Evolutionary conservation across 352 stramenopile species (phyloP), one percentile per base, ranked within the genome.

Genomic region (Phytophthora rubi): DNA sequence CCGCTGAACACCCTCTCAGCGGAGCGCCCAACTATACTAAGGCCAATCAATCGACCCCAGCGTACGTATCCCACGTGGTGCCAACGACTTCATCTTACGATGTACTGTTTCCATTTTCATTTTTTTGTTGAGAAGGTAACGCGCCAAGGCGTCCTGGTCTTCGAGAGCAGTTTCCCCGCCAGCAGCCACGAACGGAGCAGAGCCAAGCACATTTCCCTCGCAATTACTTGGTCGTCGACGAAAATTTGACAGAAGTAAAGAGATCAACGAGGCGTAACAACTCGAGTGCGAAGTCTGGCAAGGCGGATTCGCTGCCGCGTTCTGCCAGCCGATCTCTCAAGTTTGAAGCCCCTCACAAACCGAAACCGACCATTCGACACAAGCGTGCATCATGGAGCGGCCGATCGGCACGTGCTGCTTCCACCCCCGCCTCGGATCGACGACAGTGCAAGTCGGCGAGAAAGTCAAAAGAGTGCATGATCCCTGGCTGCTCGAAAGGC

Each of bases 381-480:
- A 76, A 76, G 21, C 81, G 82, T 48, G 54, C 70, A 52, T 90
- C 82, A 9, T 81, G 84, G 62, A 70, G 65, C 23, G 77, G 72
- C 9, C 75, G 55, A 5, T 45, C 51, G 12, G 9, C 61, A 33
- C 53, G 53, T 58, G 35, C 16, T 33, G 18, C 59, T 4, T 59
- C 6, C 0, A 53, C 26, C 6, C n/a, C 26, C 65, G 60, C 53
- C 53, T 15, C 33, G 60, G 44, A 59, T 16, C 69, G 37, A 52
- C 63, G 61, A 9, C 54, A 68, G 2, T 77, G 66, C 42, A 76
- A 83, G 16, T 86, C 86, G 3, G 66, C 71, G 1, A 76, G 85
- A 53, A 92, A 92, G 60, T 89, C 76, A 2, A 93, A 92, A 37
- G 75, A 91, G 56, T 95, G 88, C 65, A 72, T 80, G 23, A 71